Conservation (phyloP, 805 yeast genomes). For the Monosporozyma aerobia region DNA sequence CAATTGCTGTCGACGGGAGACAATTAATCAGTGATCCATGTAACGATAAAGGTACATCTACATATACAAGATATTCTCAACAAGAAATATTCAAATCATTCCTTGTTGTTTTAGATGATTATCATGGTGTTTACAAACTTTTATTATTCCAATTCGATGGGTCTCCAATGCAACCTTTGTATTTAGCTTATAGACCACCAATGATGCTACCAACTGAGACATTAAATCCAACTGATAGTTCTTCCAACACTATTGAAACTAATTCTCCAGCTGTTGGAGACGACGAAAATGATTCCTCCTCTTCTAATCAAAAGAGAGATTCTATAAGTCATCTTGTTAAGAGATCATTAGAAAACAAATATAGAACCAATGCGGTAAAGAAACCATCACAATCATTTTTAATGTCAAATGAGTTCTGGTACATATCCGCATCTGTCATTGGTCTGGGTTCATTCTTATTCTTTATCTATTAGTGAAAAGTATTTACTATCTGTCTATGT, state of each 20-base stretch:
- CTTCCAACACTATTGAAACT: constrained; percentile 16
- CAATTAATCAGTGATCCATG: constrained; percentile 88
- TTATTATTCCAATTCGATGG: constrained; percentile 75
- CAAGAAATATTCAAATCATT: constrained; percentile 49
- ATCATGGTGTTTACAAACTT: constrained; percentile 75
- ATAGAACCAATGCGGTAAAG: constrained; percentile 57
- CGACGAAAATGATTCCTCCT: neutral
- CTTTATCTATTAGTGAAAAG: constrained; percentile 11
- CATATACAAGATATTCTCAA: constrained; percentile 67
- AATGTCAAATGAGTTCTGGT: constrained; percentile 17
- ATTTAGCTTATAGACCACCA: constrained; percentile 88
- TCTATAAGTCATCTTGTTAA: constrained; percentile 40
- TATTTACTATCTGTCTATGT: neutral
- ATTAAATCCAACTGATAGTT: constrained; percentile 63
- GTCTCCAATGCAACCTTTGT: constrained; percentile 72
- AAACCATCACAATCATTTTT: constrained; percentile 6
- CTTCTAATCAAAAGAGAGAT: constrained; percentile 20
- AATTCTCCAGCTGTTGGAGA: constrained; percentile 15
- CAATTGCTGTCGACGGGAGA: constrained; percentile 84
- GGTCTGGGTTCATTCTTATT: constrained; percentile 25
- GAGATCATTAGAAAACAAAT: constrained; percentile 71
- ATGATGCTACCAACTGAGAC: constrained; percentile 92
- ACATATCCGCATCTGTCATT: constrained; percentile 17
- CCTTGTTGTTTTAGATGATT: constrained; percentile 56
- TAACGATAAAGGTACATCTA: constrained; percentile 45